Conservation (phyloP, 1,284 basidiomycete genomes). For the Salmacisia buchloeana region DNA sequence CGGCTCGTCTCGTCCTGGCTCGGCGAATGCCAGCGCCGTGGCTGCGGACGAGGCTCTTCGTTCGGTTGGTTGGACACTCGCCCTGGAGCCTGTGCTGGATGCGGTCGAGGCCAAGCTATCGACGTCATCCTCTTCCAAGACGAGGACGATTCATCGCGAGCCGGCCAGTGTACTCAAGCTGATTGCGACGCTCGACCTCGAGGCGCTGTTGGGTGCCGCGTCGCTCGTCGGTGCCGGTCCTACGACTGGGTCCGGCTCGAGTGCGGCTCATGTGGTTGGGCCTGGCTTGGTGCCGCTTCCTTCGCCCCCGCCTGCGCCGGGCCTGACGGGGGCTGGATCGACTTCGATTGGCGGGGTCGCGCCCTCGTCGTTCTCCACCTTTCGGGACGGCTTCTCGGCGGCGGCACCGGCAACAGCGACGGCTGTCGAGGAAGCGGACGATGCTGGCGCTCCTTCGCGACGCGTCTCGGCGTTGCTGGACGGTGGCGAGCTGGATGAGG, state of each 20-base stretch:
- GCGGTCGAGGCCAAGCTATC: conserved; percentile 1
- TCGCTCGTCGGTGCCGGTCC: background rate
- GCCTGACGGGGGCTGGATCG: too few relatives aligned
- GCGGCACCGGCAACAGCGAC: background rate
- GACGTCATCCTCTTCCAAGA: background rate
- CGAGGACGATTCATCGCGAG: background rate
- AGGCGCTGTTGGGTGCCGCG: conserved; percentile 5
- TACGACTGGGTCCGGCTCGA: background rate
- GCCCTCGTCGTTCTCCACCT: background rate
- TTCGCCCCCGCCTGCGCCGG: background rate
- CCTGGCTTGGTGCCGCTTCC: background rate
- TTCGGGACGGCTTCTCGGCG: background rate
- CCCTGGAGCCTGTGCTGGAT: conserved; percentile 2
- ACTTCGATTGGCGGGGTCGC: background rate
- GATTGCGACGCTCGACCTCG: background rate
- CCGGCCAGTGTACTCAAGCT: background rate
- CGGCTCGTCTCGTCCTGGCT: too few relatives aligned
- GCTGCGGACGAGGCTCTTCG: background rate
- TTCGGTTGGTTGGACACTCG: background rate
- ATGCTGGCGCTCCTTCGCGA: too few relatives aligned
- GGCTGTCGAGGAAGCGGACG: too few relatives aligned
- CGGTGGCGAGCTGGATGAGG: conserved; percentile 1
- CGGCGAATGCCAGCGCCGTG: background rate
- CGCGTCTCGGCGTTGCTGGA: background rate
- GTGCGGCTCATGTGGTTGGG: background rate